Base-by-base conservation (phyloP, 2,329 filamentous ascomycete genomes). In the Aspergillus spinulosporus region DNA sequence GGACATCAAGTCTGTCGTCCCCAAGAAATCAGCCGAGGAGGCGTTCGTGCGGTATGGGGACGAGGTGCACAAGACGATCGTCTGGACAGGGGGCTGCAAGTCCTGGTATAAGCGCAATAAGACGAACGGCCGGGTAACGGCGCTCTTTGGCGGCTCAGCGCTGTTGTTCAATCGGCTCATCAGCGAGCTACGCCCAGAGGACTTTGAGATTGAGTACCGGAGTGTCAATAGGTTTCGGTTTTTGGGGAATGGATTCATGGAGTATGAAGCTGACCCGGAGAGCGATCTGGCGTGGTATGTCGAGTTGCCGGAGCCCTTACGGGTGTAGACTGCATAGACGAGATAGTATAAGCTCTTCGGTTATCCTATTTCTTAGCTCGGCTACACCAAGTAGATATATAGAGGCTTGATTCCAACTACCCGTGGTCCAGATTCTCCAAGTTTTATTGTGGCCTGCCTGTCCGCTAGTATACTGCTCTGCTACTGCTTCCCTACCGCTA, bases 71-170 rank as follows among this genome's bases (percentile, higher is more conserved):
- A 72, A 75, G 60, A 65, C 72, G 2, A 54, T 66, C 28, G 62
- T 63, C 6, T 66, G 64, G 64, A 62, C 64, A 1, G 62, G 61
- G 14, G 50, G 59, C 7, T 84, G 82, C 66, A 76, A 76, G 57
- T 80, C 77, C 52, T 84, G 81, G 82, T 84, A 84, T 65, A 79
- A 80, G 64, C 73, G 75, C 32, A 72, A 73, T 37, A 71, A 64
- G 1, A 64, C 72, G 3, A 73, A 79, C 44, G 77, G 78, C 14
- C 68, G 76, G 37, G 72, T 81, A 34, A 73, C 76, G 15, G 78
- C 77, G 5, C 67, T 76, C n/a, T 80, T 75, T 62, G 72, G 75
- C 8, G 78, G 78, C 26, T 75, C 72, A 55, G 69, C 72, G 6
- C 67, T 75, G 45, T 65, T 74, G 15, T 78, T 74, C 64, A 66